These are phyloP conservation scores for Blumeria hordei DNA, from an alignment of 2,329 filamentous ascomycete genomes.

Conservation along the genomic window DNA sequence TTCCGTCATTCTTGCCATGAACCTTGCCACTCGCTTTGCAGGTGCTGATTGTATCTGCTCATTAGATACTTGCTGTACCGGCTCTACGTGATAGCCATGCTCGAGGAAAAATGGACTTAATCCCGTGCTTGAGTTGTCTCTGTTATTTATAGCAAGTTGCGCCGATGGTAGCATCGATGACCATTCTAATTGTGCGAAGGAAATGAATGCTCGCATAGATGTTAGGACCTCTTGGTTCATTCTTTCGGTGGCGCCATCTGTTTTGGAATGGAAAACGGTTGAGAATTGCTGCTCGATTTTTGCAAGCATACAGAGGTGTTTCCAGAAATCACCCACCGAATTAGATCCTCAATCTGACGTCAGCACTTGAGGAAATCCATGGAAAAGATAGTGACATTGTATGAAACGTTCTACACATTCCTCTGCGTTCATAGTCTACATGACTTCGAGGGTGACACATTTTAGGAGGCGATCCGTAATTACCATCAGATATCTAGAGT, in stretches of 20 bases:
- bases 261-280: no score
- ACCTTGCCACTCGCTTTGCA: no score
- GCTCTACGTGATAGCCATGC: no score
- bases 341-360: neutral
- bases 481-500: neutral
- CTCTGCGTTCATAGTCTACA: neutral
- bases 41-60: no score
- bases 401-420: neutral
- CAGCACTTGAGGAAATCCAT: neutral
- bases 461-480: neutral
- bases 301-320: neutral
- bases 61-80: no score
- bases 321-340: no score
- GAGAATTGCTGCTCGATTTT: neutral
- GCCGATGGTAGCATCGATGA: no score
- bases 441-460: neutral
- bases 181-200: neutral
- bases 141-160: no score
- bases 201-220: neutral
- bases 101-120: no score
- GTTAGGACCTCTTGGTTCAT: neutral
- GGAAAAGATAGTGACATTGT: neutral
- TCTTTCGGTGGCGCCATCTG: neutral
- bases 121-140: no score
- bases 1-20: no score